Conservation (phyloP, 2,329 filamentous ascomycete genomes). For the Fragosphaeria purpurea region DNA sequence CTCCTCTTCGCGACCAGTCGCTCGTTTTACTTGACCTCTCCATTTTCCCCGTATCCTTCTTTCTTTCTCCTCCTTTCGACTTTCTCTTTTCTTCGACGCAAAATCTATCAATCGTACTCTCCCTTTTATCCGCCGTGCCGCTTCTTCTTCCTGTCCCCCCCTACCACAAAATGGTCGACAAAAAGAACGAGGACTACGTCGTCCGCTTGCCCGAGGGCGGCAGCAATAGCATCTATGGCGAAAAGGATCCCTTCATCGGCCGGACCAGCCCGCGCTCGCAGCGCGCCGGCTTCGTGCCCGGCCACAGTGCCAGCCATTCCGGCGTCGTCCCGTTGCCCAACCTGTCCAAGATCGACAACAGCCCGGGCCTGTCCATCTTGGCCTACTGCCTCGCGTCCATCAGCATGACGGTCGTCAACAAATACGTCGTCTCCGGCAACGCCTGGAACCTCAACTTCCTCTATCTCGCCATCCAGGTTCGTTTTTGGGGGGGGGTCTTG, state of each 20-base stretch:
- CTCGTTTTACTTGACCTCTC: no score
- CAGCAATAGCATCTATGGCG: constrained; percentile 34
- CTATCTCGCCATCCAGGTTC: constrained; percentile 84
- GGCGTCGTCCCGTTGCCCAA: constrained; percentile 24
- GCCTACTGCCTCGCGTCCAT: constrained; percentile 95
- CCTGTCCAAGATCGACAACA: constrained; percentile 54
- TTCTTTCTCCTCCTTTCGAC: background rate
- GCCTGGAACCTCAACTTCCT: constrained; percentile 97
- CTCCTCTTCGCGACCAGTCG: no score
- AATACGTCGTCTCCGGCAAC: constrained; percentile 87
- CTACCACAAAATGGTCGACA: constrained; percentile 60
- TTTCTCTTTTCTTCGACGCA: no score
- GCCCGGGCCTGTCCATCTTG: constrained; percentile 68
- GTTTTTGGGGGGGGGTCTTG: no score
- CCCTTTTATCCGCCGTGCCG: background rate
- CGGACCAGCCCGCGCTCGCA: constrained; percentile 28
- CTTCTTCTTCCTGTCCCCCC: background rate
- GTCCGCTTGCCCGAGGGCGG: constrained; percentile 57
- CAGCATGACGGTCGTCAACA: constrained; percentile 99
- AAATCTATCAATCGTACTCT: no score
- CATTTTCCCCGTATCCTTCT: background rate
- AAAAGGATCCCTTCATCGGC: constrained; percentile 43
- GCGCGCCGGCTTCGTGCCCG: constrained; percentile 19
- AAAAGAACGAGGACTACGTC: constrained; percentile 76
- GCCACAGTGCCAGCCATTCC: constrained; percentile 1